Conservation (phyloP, 106 monocot species). For the Dendrobium huoshanense region DNA sequence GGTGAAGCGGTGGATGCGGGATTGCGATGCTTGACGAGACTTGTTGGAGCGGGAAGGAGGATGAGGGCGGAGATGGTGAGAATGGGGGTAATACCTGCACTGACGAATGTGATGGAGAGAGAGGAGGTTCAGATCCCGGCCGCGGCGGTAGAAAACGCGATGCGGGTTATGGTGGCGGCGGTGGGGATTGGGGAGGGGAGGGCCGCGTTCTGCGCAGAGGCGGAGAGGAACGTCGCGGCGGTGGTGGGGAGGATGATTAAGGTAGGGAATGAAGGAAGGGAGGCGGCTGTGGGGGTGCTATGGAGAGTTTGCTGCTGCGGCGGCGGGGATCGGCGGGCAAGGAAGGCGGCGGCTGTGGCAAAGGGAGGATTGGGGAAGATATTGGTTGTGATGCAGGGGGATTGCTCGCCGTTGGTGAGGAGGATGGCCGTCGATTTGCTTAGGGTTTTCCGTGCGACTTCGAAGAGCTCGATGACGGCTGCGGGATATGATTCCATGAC, state of each 20-base stretch:
- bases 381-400: constrained; percentile 62
- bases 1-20: constrained; percentile 21
- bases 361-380: constrained; percentile 41
- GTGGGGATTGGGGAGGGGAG: constrained; percentile 37
- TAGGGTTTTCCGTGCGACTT: constrained; percentile 23
- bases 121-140: constrained; percentile 9
- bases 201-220: constrained; percentile 19
- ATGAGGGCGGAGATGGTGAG: constrained; percentile 12
- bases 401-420: constrained; percentile 47
- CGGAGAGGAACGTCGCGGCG: constrained; percentile 15
- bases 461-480: constrained; percentile 26
- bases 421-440: constrained; percentile 60
- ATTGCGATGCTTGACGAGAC: constrained; percentile 28
- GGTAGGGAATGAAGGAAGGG: constrained; percentile 33
- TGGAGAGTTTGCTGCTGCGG: constrained; percentile 37
- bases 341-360: constrained; percentile 17
- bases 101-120: constrained; percentile 18
- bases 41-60: not conserved
- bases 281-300: constrained; percentile 47
- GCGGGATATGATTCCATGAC: constrained; percentile 40
- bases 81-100: constrained; percentile 19
- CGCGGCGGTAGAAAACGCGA: constrained; percentile 30
- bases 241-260: constrained; percentile 35
- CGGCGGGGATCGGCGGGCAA: constrained; percentile 27
- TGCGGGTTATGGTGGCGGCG: constrained; percentile 28